phyloP scores from a whole-genome alignment of 1,284 basidiomycete genomes.

The Sanghuangporus sanghuang region DNA sequence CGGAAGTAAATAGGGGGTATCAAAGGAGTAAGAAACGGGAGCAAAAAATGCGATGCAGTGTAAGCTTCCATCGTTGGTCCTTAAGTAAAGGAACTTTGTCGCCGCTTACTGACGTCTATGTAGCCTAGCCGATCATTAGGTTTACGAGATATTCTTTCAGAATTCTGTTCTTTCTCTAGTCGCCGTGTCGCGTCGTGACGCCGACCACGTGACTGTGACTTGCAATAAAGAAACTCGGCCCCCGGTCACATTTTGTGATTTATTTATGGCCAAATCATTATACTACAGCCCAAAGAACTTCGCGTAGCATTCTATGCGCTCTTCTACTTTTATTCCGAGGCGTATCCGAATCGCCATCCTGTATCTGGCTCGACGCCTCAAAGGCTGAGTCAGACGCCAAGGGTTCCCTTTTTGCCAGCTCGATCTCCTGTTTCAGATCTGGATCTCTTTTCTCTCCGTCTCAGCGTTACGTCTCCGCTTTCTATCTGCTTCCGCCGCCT shows the following conservation, averaged over 20 bases:
- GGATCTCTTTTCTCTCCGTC: background rate
- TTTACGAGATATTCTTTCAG: background rate
- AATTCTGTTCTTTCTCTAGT: background rate
- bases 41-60: background rate
- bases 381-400: background rate
- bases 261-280: background rate
- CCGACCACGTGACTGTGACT: background rate
- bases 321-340: background rate
- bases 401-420: background rate
- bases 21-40: background rate
- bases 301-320: background rate
- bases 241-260: background rate
- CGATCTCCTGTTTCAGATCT: background rate
- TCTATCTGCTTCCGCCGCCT: conserved; percentile 1
- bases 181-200: background rate
- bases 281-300: background rate
- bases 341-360: background rate
- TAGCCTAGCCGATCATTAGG: background rate
- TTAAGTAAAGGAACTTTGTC: background rate
- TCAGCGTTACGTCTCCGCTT: background rate
- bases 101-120: background rate
- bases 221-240: background rate
- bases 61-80: background rate
- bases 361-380: background rate
- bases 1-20: background rate